phyloP scores from a whole-genome alignment of 2,329 filamentous ascomycete genomes.

The Diaporthe vaccinii region DNA sequence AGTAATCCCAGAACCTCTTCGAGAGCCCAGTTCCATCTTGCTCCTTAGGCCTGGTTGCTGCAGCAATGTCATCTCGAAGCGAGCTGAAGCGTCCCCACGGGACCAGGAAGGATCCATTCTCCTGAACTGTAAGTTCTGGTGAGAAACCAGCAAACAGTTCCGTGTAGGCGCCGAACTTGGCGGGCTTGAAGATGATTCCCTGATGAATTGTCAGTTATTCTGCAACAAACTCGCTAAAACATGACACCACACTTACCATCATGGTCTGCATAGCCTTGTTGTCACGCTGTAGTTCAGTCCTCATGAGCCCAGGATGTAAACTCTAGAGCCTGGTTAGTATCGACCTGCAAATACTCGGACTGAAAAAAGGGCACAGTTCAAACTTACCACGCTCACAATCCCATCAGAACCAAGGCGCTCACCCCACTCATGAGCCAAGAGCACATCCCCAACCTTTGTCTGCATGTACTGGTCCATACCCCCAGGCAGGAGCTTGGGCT shows the following conservation, averaged over 20 bases:
- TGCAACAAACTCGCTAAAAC: not conserved
- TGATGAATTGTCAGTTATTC: not conserved
- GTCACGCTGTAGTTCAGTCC: conserved; percentile 28
- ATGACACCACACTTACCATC: not conserved
- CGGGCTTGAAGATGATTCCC: conserved; percentile 29
- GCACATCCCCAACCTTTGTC: conserved; percentile 26
- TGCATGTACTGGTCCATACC: conserved; percentile 29
- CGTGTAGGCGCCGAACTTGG: conserved; percentile 61
- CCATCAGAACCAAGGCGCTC: conserved; percentile 18
- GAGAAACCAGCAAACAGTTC: conserved; percentile 62
- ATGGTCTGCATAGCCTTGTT: conserved; percentile 21
- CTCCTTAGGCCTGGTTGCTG: not conserved
- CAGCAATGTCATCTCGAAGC: not conserved
- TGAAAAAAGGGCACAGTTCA: not conserved
- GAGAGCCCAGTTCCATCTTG: not conserved
- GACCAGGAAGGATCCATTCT: conserved; percentile 42
- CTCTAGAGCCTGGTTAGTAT: not conserved
- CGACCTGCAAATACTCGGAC: not conserved
- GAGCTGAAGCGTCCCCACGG: conserved; percentile 40
- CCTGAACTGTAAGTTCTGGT: conserved; percentile 56
- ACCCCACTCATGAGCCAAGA: conserved; percentile 17
- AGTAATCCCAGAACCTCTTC: conserved; percentile 25
- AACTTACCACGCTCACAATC: conserved; percentile 25
- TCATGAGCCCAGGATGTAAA: conserved; percentile 22
- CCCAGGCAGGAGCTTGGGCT: conserved; percentile 5